A percentile compares a stretch with the other conserved stretches of the same genome.
Conservation (phyloP, 2,329 filamentous ascomycete species). For the Elsinoe batatas region DNA sequence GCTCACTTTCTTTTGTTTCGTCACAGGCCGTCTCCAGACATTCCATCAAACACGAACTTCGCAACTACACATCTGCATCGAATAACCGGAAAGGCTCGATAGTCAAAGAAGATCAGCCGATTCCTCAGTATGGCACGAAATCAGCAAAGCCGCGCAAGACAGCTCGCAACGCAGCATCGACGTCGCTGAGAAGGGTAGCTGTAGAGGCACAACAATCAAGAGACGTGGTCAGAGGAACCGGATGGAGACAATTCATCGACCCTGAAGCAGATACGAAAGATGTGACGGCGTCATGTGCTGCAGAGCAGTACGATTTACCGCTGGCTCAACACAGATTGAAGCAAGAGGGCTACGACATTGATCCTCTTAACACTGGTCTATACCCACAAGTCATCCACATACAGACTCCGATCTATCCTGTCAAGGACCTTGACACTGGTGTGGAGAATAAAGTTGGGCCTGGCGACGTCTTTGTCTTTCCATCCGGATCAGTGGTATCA, state of each 20-base stretch:
- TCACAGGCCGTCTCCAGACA: background rate
- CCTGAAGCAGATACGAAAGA: constrained; percentile 38
- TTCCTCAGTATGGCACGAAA: background rate
- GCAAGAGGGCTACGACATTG: constrained; percentile 50
- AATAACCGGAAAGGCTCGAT: no score
- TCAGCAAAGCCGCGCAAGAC: constrained; percentile 37
- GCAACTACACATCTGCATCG: background rate
- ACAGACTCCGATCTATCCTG: constrained; percentile 32
- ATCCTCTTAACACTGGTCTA: constrained; percentile 51
- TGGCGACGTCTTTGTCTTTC: constrained; percentile 91
- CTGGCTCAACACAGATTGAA: constrained; percentile 49
- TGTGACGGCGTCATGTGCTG: constrained; percentile 56
- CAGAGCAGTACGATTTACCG: constrained; percentile 55
- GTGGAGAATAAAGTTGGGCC: constrained; percentile 26
- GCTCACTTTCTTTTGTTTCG: background rate
- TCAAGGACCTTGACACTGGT: constrained; percentile 35
- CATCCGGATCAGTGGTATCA: constrained; percentile 83
- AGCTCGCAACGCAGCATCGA: constrained; percentile 49
- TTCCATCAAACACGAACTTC: background rate
- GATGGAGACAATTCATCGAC: constrained; percentile 35
- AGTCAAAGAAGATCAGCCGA: background rate
- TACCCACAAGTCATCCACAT: constrained; percentile 58
- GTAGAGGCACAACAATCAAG: constrained; percentile 66
- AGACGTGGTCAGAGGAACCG: constrained; percentile 42
- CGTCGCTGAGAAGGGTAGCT: constrained; percentile 73